Evolutionary conservation across 1,284 basidiomycete species (phyloP).

Genomic region (Omphalotus olearius): DNA sequence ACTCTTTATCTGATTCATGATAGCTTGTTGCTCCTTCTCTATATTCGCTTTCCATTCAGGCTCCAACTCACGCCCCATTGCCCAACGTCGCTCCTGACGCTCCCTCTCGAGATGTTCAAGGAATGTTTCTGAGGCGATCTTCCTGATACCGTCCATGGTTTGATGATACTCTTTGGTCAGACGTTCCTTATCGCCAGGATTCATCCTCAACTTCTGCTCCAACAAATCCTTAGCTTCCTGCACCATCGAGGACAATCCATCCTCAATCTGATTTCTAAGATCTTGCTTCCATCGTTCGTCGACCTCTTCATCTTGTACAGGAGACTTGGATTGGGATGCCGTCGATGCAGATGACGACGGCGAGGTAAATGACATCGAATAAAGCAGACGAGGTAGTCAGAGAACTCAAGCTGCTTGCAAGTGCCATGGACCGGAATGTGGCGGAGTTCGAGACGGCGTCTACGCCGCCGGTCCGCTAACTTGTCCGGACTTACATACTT

Average conservation of each 20-base stretch:
- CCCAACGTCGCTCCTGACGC: slow-evolving; percentile 24
- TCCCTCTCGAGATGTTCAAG: slow-evolving; percentile 23
- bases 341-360: slow-evolving; percentile 10
- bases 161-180: slow-evolving; percentile 3
- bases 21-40: slow-evolving; percentile 26
- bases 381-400: no score
- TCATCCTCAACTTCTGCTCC: neutral
- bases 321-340: slow-evolving; percentile 7
- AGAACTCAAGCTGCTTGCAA: no score
- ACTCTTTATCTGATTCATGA: slow-evolving; percentile 25
- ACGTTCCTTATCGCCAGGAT: slow-evolving; percentile 2
- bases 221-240: slow-evolving; percentile 7
- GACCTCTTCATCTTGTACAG: slow-evolving; percentile 9
- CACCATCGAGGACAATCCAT: slow-evolving; percentile 4
- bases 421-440: no score
- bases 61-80: slow-evolving; percentile 18
- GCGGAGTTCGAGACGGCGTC: no score
- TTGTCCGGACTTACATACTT: no score
- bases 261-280: slow-evolving; percentile 8
- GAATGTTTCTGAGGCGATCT: slow-evolving; percentile 27
- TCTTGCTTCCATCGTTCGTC: slow-evolving; percentile 13
- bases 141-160: slow-evolving; percentile 18
- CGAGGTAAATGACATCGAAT: no score
- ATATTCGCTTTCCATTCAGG: slow-evolving; percentile 17
- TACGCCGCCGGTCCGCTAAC: no score